phyloP scores from a whole-genome alignment of 75 land plant genomes.

The Picea glauca region DNA sequence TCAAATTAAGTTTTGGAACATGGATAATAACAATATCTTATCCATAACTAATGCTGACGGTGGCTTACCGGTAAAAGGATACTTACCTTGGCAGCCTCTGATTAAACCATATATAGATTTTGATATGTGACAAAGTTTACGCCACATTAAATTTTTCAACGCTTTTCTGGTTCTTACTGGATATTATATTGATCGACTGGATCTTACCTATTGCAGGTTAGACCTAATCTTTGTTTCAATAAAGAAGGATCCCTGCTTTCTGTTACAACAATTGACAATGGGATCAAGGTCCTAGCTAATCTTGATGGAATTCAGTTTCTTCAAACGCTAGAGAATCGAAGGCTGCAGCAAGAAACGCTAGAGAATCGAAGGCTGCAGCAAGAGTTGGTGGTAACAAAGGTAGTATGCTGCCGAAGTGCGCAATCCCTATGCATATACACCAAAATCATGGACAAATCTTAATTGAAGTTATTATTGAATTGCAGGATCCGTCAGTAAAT shows the following conservation, averaged over 20 bases:
- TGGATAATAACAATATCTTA: constrained; percentile 56
- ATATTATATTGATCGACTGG: too few relatives aligned
- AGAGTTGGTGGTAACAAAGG: not conserved
- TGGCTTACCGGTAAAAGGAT: constrained; percentile 48
- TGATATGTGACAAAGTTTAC: not conserved
- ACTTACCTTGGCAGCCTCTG: not conserved
- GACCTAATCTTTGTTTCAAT: constrained; percentile 20
- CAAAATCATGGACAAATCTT: not conserved
- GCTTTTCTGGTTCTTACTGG: too few relatives aligned
- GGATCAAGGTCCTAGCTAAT: constrained; percentile 26
- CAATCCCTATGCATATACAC: not conserved
- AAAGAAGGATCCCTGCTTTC: constrained; percentile 29
- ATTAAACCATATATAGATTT: not conserved
- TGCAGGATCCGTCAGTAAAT: not conserved
- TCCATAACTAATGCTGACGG: constrained; percentile 62
- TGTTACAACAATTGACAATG: constrained; percentile 28
- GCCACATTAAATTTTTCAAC: too few relatives aligned
- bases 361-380: not conserved
- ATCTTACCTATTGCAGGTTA: constrained; percentile 7
- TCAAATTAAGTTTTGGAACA: constrained; percentile 80
- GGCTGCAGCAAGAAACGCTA: not conserved
- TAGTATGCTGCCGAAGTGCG: not conserved
- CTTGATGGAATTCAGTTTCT: constrained; percentile 15
- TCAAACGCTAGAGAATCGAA: constrained; percentile 5
- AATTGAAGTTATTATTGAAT: not conserved